Evolutionary conservation across 1,284 basidiomycete genomes (phyloP).

Genomic region (Paramarasmius palmivorus): DNA sequence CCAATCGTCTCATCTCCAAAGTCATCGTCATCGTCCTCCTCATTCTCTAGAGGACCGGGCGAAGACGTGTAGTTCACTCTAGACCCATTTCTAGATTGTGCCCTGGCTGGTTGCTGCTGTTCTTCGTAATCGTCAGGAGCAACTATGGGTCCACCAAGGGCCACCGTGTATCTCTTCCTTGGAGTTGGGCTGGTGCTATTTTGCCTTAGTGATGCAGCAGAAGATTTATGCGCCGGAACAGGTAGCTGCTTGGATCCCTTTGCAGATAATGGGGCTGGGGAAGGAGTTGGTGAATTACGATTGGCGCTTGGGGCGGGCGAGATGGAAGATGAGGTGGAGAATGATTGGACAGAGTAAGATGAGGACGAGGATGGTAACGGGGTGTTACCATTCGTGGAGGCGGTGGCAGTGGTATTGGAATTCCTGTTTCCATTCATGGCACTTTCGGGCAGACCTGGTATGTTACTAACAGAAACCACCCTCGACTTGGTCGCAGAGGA

Average conservation of each 20-base stretch:
- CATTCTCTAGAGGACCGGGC: conserved; percentile 24
- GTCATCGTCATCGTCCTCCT: conserved; percentile 35
- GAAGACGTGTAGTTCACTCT: conserved; percentile 46
- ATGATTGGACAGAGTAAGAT: conserved; percentile 21
- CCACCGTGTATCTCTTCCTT: conserved; percentile 78
- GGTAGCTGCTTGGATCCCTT: conserved; percentile 11
- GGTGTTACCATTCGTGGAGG: not conserved
- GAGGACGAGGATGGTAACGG: conserved; percentile 22
- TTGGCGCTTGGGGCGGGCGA: conserved; percentile 14
- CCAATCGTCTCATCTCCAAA: conserved; percentile 65
- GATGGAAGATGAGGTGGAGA: conserved; percentile 26
- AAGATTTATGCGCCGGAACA: conserved; percentile 27
- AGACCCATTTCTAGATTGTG: conserved; percentile 19
- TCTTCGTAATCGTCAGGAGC: conserved; percentile 41
- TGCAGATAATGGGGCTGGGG: conserved; percentile 25
- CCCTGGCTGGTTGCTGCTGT: not conserved
- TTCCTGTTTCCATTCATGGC: conserved; percentile 16
- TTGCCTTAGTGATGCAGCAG: conserved; percentile 31
- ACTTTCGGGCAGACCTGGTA: conserved; percentile 31
- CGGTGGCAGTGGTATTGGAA: conserved; percentile 16
- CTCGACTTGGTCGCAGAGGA: conserved; percentile 35
- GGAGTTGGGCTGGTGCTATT: conserved; percentile 60
- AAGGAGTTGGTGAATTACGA: conserved; percentile 22
- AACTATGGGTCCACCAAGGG: conserved; percentile 69
- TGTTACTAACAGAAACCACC: conserved; percentile 20